Evolutionary conservation across 2,329 filamentous ascomycete species (phyloP), one percentile per base, ranked within the genome.

Genomic region (Ambrosiella cleistominuta): DNA sequence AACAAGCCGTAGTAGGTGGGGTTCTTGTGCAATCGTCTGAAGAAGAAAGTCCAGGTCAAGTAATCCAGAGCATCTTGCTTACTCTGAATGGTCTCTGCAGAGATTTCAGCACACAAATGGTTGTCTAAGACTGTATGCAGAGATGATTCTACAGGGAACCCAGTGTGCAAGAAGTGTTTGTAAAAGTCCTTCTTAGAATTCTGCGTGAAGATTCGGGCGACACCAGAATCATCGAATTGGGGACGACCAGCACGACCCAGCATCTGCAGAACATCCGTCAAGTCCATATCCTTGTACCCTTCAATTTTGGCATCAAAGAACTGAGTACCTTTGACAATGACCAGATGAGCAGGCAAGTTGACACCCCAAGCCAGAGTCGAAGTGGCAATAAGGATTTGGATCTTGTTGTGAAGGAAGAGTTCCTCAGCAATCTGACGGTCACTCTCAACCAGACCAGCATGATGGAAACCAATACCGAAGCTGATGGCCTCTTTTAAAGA

Each of bases 31-130:
- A 98, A 73, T 9, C 93, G 79, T 2, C 94, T 82, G 78, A 98
- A 98, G 79, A 98, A 98, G 74, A 98, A 98, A 0, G 94, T 98
- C 93, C 94, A 98, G 0, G 93, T 98, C 57, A 98, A 73, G 67
- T 98, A 98, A 70, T 98, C 94, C 3, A 98, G 78, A 0, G 93
- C 93, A 70, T 98, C 93, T 70, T 98, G 93, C 70, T 96, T 96
- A 7, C 89, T 95, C 38, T 85, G 75, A 55, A 98, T 87, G 0
- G 93, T 98, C 64, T 88, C 90, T 0, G 93, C 88, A 0, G 90
- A 95, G 5, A 97, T 83, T 71, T 98, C 93, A 60, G 93, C 93
- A 62, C 89, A 85, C 68, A 98, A 77, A 77, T 98, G 94, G 73
- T 98, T 95, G 71, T 97, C 91, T 7, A 98, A 75, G 0, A 97